Percentiles rank a stretch among this genome's conserved stretches.
Conservation (phyloP, 2,329 filamentous ascomycete genomes). For the Coniochaeta pulveracea region DNA sequence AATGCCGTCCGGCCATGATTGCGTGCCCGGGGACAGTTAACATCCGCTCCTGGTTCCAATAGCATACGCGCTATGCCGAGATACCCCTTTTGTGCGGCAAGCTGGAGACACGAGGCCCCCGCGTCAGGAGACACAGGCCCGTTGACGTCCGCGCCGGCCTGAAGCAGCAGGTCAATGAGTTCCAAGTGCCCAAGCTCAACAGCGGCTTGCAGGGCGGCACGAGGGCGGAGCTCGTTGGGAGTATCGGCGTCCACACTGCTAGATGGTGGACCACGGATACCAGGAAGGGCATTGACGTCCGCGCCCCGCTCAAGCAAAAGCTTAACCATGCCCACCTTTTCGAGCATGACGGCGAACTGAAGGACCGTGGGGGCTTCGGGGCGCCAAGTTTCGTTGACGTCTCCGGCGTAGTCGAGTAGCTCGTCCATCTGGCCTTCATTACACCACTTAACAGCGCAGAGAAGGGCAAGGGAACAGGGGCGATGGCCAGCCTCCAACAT, state of each 20-base stretch:
- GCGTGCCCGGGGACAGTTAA: conserved; percentile 3
- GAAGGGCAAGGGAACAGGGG: neutral
- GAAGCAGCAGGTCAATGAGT: neutral
- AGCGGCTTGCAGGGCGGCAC: neutral
- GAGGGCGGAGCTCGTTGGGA: neutral
- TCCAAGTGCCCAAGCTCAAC: conserved; percentile 1
- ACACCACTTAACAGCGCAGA: neutral
- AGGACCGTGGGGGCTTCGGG: conserved; percentile 27
- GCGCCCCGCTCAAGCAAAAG: conserved; percentile 31
- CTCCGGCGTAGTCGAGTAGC: neutral
- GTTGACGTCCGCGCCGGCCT: conserved; percentile 1
- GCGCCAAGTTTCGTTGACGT: neutral
- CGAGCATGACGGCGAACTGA: conserved; percentile 30
- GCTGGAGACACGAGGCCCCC: neutral
- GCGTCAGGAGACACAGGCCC: neutral
- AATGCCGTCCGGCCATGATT: conserved; percentile 5
- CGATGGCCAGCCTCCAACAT: neutral
- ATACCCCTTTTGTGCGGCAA: conserved; percentile 4
- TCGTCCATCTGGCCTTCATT: neutral
- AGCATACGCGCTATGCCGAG: conserved; percentile 6
- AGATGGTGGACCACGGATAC: conserved; percentile 38
- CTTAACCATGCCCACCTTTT: conserved; percentile 25
- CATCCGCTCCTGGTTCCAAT: conserved; percentile 5
- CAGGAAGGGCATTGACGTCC: conserved; percentile 29
- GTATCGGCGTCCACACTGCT: conserved; percentile 19